Percentiles rank a stretch among this genome's conserved stretches.
Evolutionary conservation across 257 asterid genomes (phyloP).

Genomic region (Scutellaria minor): DNA sequence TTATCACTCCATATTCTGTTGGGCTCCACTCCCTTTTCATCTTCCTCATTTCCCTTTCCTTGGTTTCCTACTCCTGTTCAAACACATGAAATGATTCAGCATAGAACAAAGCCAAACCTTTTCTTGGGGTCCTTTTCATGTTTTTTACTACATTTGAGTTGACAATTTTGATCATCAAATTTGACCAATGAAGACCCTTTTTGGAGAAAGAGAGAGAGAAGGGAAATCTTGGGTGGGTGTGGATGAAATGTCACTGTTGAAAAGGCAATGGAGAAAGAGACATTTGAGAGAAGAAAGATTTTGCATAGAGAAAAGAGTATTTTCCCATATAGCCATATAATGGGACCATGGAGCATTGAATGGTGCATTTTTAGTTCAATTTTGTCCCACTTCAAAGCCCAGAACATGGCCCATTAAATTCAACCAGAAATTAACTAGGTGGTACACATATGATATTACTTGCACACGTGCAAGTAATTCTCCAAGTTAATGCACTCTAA

Average conservation of each 20-base stretch:
- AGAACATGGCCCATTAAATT: conserved; percentile 24
- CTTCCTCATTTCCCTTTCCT: neutral
- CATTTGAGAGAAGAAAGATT: conserved; percentile 32
- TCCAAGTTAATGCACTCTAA: conserved; percentile 32
- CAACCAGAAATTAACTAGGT: neutral
- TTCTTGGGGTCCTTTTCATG: neutral
- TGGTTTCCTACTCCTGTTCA: conserved; percentile 16
- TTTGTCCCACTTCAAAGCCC: conserved; percentile 21
- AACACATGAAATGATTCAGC: neutral
- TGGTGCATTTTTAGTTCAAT: neutral
- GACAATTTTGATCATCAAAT: neutral
- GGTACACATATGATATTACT: neutral
- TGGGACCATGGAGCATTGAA: neutral
- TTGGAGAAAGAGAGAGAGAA: neutral
- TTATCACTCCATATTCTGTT: conserved; percentile 80
- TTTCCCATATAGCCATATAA: neutral
- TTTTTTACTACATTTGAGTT: conserved; percentile 9
- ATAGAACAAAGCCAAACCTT: neutral
- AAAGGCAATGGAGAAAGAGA: conserved; percentile 38
- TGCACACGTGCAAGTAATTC: conserved; percentile 52
- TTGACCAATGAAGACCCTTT: neutral
- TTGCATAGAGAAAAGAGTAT: conserved; percentile 35
- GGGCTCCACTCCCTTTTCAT: conserved; percentile 50
- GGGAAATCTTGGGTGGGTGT: neutral
- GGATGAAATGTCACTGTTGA: conserved; percentile 34